Evolutionary conservation across 176 grass and related monocot genomes (phyloP), one percentile per base, ranked within the genome.

Genomic region (Sorghum bicolor): DNA sequence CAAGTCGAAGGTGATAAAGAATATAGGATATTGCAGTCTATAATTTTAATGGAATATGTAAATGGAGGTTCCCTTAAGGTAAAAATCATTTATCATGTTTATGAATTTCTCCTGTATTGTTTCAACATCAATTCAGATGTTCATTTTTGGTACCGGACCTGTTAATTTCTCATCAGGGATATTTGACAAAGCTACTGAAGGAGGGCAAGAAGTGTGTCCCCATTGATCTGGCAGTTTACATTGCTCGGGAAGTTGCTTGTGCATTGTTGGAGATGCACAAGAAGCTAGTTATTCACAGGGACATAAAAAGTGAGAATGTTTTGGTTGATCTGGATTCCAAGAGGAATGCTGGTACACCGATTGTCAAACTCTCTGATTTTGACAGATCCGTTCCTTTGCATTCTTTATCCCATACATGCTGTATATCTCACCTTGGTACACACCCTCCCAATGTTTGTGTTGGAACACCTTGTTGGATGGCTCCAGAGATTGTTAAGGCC

Each of bases 241-340:
- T 99, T 77, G 93, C 89, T 53, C 87, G 81, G 85, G 96, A 96
- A 82, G 88, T 99, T 78, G 85, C 96, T 72, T 94, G 64, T 39
- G 96, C 91, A 28, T 83, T 96, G 52, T 87, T 81, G 30, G 87
- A 96, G 69, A 79, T 99, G 83, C 96, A 99, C 86, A 88, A 84
- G 24, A 99, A 99, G 70, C 83, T 90, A 39, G 87, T 99, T 81
- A 96, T 99, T 88, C 96, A 99, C 70, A 85, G 96, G 36, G 96
- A 99, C 55, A 93, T 99, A 86, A 99, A 99, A 90, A 96, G 91
- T 83, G 93, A 99, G 26, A 99, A 99, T 82, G 76, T 99, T 73
- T 57, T 99, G 83, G 19, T 99, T 76, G 96, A 96, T 88, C 71
- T 95, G 63, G 69, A 91, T 80, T 73, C 85, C 2, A 34, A 77